These are phyloP conservation scores for Diplodia sapinea DNA, from an alignment of 2,329 filamentous ascomycete species.

Conservation along the genomic window DNA sequence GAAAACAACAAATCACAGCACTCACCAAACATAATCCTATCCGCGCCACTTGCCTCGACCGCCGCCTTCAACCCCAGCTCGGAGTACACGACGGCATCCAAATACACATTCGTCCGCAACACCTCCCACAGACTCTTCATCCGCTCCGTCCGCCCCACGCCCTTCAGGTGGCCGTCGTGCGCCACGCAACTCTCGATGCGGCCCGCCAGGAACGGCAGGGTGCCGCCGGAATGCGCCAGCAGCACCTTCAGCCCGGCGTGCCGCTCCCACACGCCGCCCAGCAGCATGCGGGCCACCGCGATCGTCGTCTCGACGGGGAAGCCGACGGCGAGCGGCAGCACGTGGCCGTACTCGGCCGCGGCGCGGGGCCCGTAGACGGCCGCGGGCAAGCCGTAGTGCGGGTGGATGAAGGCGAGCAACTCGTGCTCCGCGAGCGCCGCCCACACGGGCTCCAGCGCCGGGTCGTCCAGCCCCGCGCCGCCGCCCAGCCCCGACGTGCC, in stretches of 20 bases:
- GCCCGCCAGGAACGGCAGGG: constrained; percentile 85
- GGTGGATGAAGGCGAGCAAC: constrained; percentile 81
- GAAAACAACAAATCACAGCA: constrained; percentile 8
- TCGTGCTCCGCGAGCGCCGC: constrained; percentile 67
- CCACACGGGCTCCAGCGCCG: constrained; percentile 73
- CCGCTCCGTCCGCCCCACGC: constrained; percentile 64
- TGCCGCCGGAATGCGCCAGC: constrained; percentile 86
- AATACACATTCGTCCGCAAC: constrained; percentile 76
- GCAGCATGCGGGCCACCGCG: constrained; percentile 82
- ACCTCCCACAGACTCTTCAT: constrained; percentile 68
- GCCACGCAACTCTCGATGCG: constrained; percentile 85
- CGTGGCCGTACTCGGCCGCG: constrained; percentile 79
- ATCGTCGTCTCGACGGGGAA: constrained; percentile 95
- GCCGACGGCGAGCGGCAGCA: constrained; percentile 81
- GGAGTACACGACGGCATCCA: constrained; percentile 86
- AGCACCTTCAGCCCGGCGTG: constrained; percentile 73
- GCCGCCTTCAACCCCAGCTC: constrained; percentile 75
- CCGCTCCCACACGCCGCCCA: constrained; percentile 83
- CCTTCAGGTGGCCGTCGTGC: constrained; percentile 78
- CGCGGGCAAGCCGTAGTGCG: constrained; percentile 85
- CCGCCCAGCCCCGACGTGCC: constrained; percentile 79
- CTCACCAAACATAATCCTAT: constrained; percentile 75
- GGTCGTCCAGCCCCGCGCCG: constrained; percentile 79
- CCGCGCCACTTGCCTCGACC: constrained; percentile 68
- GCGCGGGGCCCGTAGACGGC: constrained; percentile 78